A percentile compares a stretch with the other conserved stretches of the same genome.
These are phyloP conservation scores for Pleodorina starrii DNA, from an alignment of 139 green algal species.

Conservation along the genomic window DNA sequence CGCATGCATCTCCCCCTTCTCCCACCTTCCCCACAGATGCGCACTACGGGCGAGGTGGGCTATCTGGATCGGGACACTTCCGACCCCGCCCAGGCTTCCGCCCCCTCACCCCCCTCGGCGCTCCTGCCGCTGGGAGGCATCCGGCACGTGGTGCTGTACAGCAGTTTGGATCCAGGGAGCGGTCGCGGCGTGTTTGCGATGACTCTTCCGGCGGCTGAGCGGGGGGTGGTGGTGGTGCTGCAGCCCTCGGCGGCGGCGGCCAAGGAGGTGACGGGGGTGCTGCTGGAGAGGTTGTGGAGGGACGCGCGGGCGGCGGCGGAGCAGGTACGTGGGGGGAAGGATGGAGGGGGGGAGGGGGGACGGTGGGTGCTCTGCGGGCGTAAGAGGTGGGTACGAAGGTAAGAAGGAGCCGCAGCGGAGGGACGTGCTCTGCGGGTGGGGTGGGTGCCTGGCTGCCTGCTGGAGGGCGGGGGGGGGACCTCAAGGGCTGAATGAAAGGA, in stretches of 20 bases:
- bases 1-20: background rate
- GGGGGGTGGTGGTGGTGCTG: slow-evolving; percentile 75
- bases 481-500: too few relatives aligned
- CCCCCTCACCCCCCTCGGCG: background rate
- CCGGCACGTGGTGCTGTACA: slow-evolving; percentile 65
- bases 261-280: slow-evolving; percentile 66
- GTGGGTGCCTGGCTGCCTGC: too few relatives aligned
- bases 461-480: too few relatives aligned
- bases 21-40: slow-evolving; percentile 42
- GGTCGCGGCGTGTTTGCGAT: slow-evolving; percentile 72
- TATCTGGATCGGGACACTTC: slow-evolving; percentile 76
- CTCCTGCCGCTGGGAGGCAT: slow-evolving; percentile 67
- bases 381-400: too few relatives aligned
- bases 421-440: too few relatives aligned
- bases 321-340: background rate
- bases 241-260: slow-evolving; percentile 60
- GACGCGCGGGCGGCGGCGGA: slow-evolving; percentile 60
- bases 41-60: slow-evolving; percentile 70
- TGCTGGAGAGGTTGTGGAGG: slow-evolving; percentile 72
- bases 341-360: background rate
- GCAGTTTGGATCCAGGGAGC: background rate
- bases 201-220: slow-evolving; percentile 64
- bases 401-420: too few relatives aligned
- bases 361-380: too few relatives aligned
- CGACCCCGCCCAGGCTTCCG: background rate